phyloP scores from a whole-genome alignment of 306 rosid species.

The Glycine latifolia region DNA sequence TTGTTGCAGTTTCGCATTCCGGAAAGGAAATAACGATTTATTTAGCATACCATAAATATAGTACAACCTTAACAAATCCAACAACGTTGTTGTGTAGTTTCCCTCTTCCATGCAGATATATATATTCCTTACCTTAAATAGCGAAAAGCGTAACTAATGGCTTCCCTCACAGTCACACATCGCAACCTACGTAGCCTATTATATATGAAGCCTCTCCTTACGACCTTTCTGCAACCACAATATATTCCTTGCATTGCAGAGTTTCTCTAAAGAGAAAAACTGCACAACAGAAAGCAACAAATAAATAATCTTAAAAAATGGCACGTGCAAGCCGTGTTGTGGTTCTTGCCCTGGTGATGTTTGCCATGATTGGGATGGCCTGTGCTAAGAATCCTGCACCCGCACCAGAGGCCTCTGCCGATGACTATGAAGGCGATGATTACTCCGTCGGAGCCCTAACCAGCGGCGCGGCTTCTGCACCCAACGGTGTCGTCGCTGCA shows the following conservation, averaged over 20 bases:
- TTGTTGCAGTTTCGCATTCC: background rate
- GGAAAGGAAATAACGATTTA: too few relatives aligned
- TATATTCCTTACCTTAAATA: background rate
- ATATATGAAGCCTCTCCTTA: background rate
- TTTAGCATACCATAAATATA: too few relatives aligned
- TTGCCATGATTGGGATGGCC: slow-evolving; percentile 54
- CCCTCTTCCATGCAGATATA: too few relatives aligned
- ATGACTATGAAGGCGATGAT: background rate
- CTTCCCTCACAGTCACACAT: slow-evolving; percentile 5
- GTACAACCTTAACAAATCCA: too few relatives aligned
- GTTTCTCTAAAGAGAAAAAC: background rate
- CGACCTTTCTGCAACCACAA: background rate
- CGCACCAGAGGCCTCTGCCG: background rate
- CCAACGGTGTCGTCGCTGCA: slow-evolving; percentile 37
- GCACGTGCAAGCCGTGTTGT: slow-evolving; percentile 56
- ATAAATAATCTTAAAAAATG: slow-evolving; percentile 45
- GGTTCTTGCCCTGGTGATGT: slow-evolving; percentile 50
- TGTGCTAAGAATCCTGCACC: background rate
- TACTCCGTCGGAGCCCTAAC: background rate
- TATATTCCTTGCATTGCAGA: background rate
- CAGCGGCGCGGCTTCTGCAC: background rate
- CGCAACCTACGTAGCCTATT: background rate
- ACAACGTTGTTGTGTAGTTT: too few relatives aligned
- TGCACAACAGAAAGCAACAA: background rate
- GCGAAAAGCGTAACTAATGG: background rate